phyloP scores from a whole-genome alignment of 768 basidiomycete species.

The Gautieria morchelliformis region DNA sequence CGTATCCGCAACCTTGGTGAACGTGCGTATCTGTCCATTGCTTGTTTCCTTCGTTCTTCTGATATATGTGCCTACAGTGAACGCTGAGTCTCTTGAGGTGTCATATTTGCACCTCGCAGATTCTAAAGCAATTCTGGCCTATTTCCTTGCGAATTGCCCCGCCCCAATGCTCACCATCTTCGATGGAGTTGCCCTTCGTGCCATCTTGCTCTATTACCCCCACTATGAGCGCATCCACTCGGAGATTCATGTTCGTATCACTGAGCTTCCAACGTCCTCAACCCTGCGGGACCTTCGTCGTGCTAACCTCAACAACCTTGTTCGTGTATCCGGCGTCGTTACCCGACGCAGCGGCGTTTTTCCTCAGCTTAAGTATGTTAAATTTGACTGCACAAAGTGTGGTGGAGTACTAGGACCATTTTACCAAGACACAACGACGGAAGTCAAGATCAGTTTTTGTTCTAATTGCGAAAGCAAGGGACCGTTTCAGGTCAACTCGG shows the following conservation, averaged over 20 bases:
- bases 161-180: slow-evolving; percentile 88
- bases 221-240: slow-evolving; percentile 95
- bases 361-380: slow-evolving; percentile 99
- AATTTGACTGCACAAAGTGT: slow-evolving; percentile 96
- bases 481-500: slow-evolving; percentile 93
- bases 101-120: slow-evolving; percentile 91
- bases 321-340: slow-evolving; percentile 92
- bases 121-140: slow-evolving; percentile 92
- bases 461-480: slow-evolving; percentile 91
- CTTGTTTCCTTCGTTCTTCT: slow-evolving; percentile 5
- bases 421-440: slow-evolving; percentile 93
- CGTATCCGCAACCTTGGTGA: slow-evolving; percentile 91
- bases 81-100: slow-evolving; percentile 95
- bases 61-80: slow-evolving; percentile 43
- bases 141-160: slow-evolving; percentile 94
- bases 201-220: slow-evolving; percentile 92
- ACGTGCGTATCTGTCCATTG: slow-evolving; percentile 40
- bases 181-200: slow-evolving; percentile 89
- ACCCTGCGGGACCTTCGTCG: slow-evolving; percentile 92
- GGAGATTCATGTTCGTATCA: slow-evolving; percentile 95
- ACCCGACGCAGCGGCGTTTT: slow-evolving; percentile 94
- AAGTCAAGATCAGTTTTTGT: slow-evolving; percentile 91
- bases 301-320: slow-evolving; percentile 86
- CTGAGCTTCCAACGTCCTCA: slow-evolving; percentile 82
- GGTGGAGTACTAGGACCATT: slow-evolving; percentile 92